phyloP scores from a whole-genome alignment of 371 early-diverging fungal species.

The Encephalitozoon hellem region DNA sequence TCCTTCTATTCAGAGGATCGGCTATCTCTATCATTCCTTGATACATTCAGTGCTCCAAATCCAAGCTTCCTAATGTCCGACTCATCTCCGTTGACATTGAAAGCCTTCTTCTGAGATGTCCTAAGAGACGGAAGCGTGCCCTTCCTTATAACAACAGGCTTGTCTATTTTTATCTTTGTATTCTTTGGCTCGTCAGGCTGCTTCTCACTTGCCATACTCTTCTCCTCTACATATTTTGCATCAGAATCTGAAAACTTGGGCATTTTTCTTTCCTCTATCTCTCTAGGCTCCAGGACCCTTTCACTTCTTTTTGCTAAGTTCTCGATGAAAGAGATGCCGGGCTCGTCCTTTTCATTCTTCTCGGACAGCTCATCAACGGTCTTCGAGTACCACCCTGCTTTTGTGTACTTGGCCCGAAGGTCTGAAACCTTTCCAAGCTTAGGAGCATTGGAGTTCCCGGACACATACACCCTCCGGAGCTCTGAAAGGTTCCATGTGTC shows the following conservation, averaged over 20 bases:
- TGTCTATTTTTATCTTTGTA: background rate
- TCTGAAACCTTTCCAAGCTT: conserved; percentile 11
- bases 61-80: background rate
- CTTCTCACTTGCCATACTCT: background rate
- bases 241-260: conserved; percentile 16
- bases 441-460: conserved; percentile 41
- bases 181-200: background rate
- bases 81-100: background rate
- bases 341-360: conserved; percentile 14
- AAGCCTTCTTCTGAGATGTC: background rate
- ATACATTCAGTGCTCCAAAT: background rate
- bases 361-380: conserved; percentile 14
- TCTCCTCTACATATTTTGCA: background rate
- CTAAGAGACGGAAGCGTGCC: background rate
- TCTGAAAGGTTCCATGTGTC: conserved; percentile 49
- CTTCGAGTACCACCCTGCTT: conserved; percentile 11
- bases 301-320: background rate
- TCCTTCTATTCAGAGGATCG: background rate
- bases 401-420: conserved; percentile 37
- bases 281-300: background rate
- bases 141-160: background rate
- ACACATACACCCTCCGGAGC: conserved; percentile 39
- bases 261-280: conserved; percentile 9
- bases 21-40: background rate
- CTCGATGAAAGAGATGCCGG: conserved; percentile 14